phyloP scores from a whole-genome alignment of 1,139 yeast genomes.

The Hyphopichia pseudoburtonii region DNA sequence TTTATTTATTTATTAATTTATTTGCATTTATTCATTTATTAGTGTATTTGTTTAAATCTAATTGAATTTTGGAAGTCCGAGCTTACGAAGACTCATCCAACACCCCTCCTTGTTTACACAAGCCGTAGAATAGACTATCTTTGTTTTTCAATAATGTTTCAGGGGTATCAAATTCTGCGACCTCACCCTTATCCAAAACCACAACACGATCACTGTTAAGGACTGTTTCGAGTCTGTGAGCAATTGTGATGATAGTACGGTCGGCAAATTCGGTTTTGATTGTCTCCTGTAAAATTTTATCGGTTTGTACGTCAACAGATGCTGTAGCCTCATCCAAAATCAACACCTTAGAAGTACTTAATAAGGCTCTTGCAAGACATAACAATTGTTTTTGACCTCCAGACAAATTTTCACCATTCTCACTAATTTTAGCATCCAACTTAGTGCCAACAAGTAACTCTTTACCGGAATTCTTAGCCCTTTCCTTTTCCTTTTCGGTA shows the following conservation, averaged over 20 bases:
- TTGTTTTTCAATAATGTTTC: slow-evolving; percentile 16
- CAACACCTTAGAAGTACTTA: slow-evolving; percentile 20
- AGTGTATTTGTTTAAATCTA: no score
- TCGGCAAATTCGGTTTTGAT: slow-evolving; percentile 22
- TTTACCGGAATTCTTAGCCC: slow-evolving; percentile 13
- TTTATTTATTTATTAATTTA: background rate
- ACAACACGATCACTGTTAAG: slow-evolving; percentile 26
- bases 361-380: slow-evolving; percentile 21
- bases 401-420: slow-evolving; percentile 20
- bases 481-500: slow-evolving; percentile 17
- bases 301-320: slow-evolving; percentile 27
- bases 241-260: slow-evolving; percentile 25
- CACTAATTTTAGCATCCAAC: slow-evolving; percentile 18
- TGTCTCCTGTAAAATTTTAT: slow-evolving; percentile 24
- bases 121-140: slow-evolving; percentile 18
- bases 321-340: slow-evolving; percentile 28
- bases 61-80: no score
- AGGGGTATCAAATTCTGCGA: slow-evolving; percentile 23
- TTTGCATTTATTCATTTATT: background rate
- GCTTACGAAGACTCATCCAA: background rate
- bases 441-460: slow-evolving; percentile 13
- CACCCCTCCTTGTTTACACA: slow-evolving; percentile 23
- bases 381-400: slow-evolving; percentile 23
- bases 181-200: slow-evolving; percentile 23
- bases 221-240: slow-evolving; percentile 26